A percentile compares a stretch with the other conserved stretches of the same genome.
phyloP scores from a whole-genome alignment of 495 filamentous ascomycete species.

The Filosporella fistucella region DNA sequence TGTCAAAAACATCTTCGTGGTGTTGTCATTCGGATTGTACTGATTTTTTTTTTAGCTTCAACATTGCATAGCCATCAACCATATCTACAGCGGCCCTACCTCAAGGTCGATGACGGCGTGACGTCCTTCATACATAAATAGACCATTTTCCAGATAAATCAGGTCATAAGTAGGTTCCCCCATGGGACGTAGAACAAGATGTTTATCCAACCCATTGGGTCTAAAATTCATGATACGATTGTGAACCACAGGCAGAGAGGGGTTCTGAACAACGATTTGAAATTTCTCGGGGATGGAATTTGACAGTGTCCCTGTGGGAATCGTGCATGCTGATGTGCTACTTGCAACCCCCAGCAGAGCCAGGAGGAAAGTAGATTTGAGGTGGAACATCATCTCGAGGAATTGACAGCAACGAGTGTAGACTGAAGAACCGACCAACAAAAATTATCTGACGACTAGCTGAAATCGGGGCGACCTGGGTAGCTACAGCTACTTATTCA shows the following conservation, averaged over 20 bases:
- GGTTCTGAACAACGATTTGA: constrained; percentile 43
- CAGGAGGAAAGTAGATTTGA: neutral
- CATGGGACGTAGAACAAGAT: constrained; percentile 43
- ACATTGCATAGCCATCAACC: neutral
- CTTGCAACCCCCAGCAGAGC: constrained; percentile 18
- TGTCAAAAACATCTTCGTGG: constrained; percentile 54
- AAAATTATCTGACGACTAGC: neutral
- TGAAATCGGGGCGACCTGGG: neutral
- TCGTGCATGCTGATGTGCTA: constrained; percentile 30
- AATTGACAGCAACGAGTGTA: neutral
- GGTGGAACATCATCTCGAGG: neutral
- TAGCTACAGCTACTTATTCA: neutral
- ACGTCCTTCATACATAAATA: constrained; percentile 31
- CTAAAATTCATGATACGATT: constrained; percentile 45
- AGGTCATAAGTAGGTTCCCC: constrained; percentile 40
- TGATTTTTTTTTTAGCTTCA: constrained; percentile 11
- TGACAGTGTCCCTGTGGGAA: constrained; percentile 30
- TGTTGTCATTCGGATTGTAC: constrained; percentile 47
- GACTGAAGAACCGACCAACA: neutral
- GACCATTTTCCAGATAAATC: constrained; percentile 37
- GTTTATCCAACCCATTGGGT: constrained; percentile 36
- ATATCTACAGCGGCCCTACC: too few species aligned
- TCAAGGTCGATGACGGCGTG: constrained; percentile 43
- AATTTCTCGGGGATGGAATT: constrained; percentile 39
- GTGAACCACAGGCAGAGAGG: constrained; percentile 41